Evolutionary conservation across 2,329 filamentous ascomycete genomes (phyloP).

Genomic region (Xylaria sp.): DNA sequence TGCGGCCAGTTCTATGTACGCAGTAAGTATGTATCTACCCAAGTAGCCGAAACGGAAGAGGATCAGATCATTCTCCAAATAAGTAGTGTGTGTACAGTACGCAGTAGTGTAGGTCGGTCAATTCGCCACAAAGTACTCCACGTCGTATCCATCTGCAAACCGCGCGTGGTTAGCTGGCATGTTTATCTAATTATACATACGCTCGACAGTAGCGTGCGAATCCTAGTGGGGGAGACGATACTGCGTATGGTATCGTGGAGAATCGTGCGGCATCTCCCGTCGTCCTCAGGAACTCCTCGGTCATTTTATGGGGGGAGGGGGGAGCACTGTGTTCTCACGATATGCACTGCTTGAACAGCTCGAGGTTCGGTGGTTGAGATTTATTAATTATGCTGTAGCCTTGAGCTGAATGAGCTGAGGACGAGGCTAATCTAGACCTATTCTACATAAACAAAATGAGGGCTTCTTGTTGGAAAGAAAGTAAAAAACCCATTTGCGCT

Average conservation of each 20-base stretch:
- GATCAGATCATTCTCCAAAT: conserved; percentile 26
- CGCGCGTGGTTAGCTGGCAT: conserved; percentile 10
- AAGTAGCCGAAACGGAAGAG: conserved; percentile 22
- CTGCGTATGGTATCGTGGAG: conserved; percentile 4
- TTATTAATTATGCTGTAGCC: not conserved
- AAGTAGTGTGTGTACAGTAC: conserved; percentile 8
- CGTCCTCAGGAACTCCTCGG: not conserved
- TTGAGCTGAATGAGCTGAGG: not conserved
- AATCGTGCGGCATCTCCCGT: conserved; percentile 11
- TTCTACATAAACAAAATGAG: conserved; percentile 12
- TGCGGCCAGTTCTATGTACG: conserved; percentile 23
- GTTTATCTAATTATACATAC: conserved; percentile 12
- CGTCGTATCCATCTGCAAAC: conserved; percentile 21
- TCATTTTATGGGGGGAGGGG: not conserved
- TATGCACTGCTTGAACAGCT: not conserved
- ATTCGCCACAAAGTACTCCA: conserved; percentile 23
- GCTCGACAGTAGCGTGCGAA: not conserved
- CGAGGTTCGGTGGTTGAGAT: not conserved
- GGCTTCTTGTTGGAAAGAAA: not conserved
- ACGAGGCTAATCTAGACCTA: not conserved
- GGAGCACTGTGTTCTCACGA: not conserved
- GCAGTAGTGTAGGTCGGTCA: not conserved
- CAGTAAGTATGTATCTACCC: too few species aligned
- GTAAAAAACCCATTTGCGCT: conserved; percentile 4
- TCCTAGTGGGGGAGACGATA: not conserved